phyloP scores from a whole-genome alignment of 78 protist genomes.

The Capsaspora owczarzaki region DNA sequence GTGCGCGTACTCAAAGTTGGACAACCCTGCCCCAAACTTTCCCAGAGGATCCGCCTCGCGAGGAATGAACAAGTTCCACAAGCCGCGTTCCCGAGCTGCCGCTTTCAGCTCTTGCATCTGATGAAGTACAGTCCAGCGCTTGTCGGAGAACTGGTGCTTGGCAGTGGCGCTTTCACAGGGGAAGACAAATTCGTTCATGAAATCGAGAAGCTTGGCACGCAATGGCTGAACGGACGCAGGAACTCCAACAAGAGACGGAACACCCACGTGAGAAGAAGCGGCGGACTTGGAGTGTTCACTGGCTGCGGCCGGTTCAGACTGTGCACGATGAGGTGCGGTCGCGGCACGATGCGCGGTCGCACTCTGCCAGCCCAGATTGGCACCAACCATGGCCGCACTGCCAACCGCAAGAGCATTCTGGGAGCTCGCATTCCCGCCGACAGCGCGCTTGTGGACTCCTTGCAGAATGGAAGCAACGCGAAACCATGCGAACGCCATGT shows the following conservation, averaged over 20 bases:
- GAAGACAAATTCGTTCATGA: conserved; percentile 29
- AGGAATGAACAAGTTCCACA: conserved; percentile 48
- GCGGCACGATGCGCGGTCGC: neutral
- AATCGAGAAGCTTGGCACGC: conserved; percentile 6
- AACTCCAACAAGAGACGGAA: neutral
- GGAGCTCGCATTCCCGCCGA: conserved; percentile 34
- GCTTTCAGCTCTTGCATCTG: conserved; percentile 22
- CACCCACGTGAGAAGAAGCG: neutral
- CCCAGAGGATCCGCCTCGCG: no score
- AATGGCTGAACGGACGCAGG: neutral
- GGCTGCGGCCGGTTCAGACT: no score
- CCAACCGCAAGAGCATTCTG: neutral
- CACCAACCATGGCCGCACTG: neutral
- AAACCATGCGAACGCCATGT: conserved; percentile 35
- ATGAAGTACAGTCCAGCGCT: conserved; percentile 2
- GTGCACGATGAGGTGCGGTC: neutral
- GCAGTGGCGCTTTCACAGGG: conserved; percentile 19
- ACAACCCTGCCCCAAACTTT: conserved; percentile 28
- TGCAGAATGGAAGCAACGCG: conserved; percentile 46
- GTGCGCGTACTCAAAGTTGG: conserved; percentile 54
- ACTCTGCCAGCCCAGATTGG: neutral
- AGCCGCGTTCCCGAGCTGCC: conserved; percentile 23
- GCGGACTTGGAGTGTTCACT: neutral
- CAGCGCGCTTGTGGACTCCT: conserved; percentile 35
- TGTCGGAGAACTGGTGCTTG: neutral